A percentile compares a stretch with the other conserved stretches of the same genome.
Evolutionary conservation across 768 basidiomycete species (phyloP).

Genomic region (Mycena olivaceomarginata): DNA sequence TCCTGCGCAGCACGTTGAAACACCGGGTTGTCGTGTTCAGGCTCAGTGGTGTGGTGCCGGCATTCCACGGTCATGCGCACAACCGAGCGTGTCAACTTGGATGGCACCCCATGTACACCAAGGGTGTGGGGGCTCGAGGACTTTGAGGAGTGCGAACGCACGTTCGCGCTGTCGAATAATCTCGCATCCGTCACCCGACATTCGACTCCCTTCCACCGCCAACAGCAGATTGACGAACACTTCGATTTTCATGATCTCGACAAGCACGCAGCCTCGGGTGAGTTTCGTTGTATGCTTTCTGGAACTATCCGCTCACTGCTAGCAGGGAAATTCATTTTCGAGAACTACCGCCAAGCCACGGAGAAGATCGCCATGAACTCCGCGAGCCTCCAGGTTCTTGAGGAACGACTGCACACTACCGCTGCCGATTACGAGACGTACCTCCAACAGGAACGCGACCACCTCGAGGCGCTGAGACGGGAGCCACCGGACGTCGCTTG

Average conservation of each 20-base stretch:
- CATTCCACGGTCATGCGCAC: not conserved
- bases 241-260: slow-evolving; percentile 46
- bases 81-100: not conserved
- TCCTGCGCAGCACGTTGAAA: not conserved
- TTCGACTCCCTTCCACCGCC: slow-evolving; percentile 47
- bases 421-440: slow-evolving; percentile 12
- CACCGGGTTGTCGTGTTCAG: not conserved
- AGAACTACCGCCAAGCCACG: slow-evolving; percentile 23
- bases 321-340: slow-evolving; percentile 25
- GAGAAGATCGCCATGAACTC: slow-evolving; percentile 13
- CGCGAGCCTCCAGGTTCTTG: not conserved
- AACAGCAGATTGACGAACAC: slow-evolving; percentile 49
- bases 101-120: slow-evolving; percentile 35
- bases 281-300: not conserved
- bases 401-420: not conserved
- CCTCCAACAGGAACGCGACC: not conserved
- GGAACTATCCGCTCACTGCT: no score
- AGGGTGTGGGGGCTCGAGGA: slow-evolving; percentile 48
- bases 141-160: slow-evolving; percentile 40
- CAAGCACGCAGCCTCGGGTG: slow-evolving; percentile 45
- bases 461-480: not conserved
- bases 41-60: not conserved
- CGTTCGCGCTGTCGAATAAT: slow-evolving; percentile 51
- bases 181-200: slow-evolving; percentile 46
- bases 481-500: not conserved